Conservation (phyloP, 2,329 filamentous ascomycete genomes). For the Aspergillus ibericus region DNA sequence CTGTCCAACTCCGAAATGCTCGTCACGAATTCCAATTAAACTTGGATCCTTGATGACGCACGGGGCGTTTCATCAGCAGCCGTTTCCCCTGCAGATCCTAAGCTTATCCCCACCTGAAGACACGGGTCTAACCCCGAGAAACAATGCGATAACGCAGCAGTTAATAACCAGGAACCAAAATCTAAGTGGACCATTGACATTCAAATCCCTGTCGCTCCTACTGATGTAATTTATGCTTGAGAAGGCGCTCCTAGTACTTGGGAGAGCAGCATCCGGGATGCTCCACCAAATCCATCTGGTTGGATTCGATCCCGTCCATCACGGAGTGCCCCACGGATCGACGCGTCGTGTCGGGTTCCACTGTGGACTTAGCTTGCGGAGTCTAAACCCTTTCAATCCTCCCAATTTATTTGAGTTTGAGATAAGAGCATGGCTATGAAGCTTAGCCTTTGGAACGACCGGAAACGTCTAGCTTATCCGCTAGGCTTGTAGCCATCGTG, state of each 20-base stretch:
- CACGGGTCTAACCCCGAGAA: too few relatives aligned
- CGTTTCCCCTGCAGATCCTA: not conserved
- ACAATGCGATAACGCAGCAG: too few relatives aligned
- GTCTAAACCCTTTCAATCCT: not conserved
- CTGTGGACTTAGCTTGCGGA: not conserved
- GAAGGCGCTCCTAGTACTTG: too few relatives aligned
- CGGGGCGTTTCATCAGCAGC: not conserved
- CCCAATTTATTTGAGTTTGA: not conserved
- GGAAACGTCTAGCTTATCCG: too few relatives aligned
- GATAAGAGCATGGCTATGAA: not conserved
- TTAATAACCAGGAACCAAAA: too few relatives aligned
- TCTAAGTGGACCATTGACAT: too few relatives aligned
- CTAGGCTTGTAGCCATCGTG: too few relatives aligned
- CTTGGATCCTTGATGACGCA: not conserved
- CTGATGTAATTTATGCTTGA: too few relatives aligned
- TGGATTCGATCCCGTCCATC: not conserved
- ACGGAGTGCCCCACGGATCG: not conserved
- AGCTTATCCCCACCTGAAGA: not conserved
- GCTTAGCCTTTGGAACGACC: not conserved
- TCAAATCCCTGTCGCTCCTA: too few relatives aligned
- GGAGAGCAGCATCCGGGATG: not conserved
- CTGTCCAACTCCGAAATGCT: not conserved
- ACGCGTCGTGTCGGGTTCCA: not conserved
- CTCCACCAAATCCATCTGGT: not conserved
- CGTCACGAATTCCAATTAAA: not conserved